Percentiles rank a stretch among this genome's conserved stretches.
Conservation (phyloP, 106 monocot genomes). For the Apostasia shenzhenica region DNA sequence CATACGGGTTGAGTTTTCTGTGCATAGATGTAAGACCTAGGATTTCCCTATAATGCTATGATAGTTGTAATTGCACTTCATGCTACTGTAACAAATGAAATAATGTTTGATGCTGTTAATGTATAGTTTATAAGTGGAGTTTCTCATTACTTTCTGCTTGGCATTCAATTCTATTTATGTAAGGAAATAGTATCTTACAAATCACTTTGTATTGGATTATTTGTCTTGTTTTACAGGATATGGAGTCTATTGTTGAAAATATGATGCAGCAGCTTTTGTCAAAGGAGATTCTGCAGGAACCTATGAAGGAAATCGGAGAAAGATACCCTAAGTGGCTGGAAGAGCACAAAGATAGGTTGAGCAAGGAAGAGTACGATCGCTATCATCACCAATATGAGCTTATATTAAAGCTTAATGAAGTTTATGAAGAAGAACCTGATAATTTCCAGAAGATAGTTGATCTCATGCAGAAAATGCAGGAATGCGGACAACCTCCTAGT, state of each 20-base stretch:
- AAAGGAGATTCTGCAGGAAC: conserved; percentile 92
- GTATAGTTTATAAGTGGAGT: too few relatives aligned
- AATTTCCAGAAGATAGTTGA: conserved; percentile 81
- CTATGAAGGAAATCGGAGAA: conserved; percentile 89
- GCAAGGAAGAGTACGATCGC: conserved; percentile 58
- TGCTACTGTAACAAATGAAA: too few relatives aligned
- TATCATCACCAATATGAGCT: conserved; percentile 65
- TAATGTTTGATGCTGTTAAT: too few relatives aligned
- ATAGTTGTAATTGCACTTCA: too few relatives aligned
- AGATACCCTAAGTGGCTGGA: conserved; percentile 93
- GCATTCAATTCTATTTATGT: too few relatives aligned
- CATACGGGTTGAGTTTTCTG: too few relatives aligned
- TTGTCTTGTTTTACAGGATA: conserved; percentile 38
- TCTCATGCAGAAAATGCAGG: conserved; percentile 95
- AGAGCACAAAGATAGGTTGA: conserved; percentile 48
- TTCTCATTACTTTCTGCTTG: too few relatives aligned
- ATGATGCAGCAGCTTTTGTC: conserved; percentile 97
- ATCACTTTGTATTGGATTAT: not conserved
- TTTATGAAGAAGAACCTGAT: conserved; percentile 72
- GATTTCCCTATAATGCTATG: too few relatives aligned
- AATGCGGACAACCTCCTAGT: conserved; percentile 91
- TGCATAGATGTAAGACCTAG: too few relatives aligned
- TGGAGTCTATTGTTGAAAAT: conserved; percentile 90
- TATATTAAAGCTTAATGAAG: conserved; percentile 73
- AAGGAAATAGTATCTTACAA: too few relatives aligned